These are phyloP conservation scores for Apiotrichum veenhuisii DNA, from an alignment of 1,284 basidiomycete genomes.

Conservation along the genomic window DNA sequence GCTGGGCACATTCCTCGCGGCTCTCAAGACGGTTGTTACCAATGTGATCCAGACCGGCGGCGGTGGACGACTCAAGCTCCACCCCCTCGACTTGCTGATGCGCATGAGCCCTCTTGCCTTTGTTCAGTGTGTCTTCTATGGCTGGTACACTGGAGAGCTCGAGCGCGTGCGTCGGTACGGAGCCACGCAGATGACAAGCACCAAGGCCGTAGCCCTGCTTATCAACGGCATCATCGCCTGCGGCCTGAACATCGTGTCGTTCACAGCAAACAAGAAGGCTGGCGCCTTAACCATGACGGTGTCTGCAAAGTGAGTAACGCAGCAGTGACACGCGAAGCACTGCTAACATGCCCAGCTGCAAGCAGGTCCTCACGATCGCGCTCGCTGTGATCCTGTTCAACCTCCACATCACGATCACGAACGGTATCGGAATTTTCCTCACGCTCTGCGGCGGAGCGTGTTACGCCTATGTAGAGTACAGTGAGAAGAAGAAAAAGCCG, in stretches of 20 bases:
- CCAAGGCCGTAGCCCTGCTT: constrained; percentile 58
- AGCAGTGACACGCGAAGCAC: background rate
- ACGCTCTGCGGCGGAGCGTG: constrained; percentile 77
- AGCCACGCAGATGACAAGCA: constrained; percentile 55
- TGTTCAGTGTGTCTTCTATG: constrained; percentile 73
- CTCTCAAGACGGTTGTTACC: constrained; percentile 85
- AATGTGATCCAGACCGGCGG: constrained; percentile 64
- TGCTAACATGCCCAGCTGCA: constrained; percentile 53
- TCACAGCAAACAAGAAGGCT: constrained; percentile 83
- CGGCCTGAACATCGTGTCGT: constrained; percentile 83
- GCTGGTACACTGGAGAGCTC: constrained; percentile 73
- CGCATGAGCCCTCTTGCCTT: constrained; percentile 84
- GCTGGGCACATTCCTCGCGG: constrained; percentile 79
- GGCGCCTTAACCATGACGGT: constrained; percentile 56
- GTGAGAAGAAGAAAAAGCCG: constrained; percentile 54
- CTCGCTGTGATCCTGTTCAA: constrained; percentile 79
- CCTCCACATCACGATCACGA: constrained; percentile 69
- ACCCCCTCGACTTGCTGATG: constrained; percentile 79
- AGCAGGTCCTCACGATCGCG: constrained; percentile 88
- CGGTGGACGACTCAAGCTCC: constrained; percentile 51
- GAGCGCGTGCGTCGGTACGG: constrained; percentile 59
- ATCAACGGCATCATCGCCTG: constrained; percentile 83
- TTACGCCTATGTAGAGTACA: constrained; percentile 71
- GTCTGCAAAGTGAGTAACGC: constrained; percentile 41
- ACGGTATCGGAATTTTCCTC: constrained; percentile 72